Evolutionary conservation across 768 basidiomycete genomes (phyloP), one percentile per base, ranked within the genome.

Genomic region (Multifurca ochricompacta): DNA sequence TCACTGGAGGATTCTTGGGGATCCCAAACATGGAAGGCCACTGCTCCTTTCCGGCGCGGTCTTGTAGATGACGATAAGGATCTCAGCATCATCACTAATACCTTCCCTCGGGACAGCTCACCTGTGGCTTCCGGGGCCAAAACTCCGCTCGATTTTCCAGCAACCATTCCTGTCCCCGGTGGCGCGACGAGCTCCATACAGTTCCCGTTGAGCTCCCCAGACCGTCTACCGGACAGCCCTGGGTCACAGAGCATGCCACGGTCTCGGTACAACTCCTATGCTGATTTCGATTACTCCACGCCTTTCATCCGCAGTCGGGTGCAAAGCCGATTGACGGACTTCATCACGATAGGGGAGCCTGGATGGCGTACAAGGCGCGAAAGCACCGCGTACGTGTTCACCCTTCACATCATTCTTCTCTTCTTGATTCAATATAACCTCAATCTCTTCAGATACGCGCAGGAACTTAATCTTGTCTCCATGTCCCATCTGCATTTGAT

Each of bases 401-500:
- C 13, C 16, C 32, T 27, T 6, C 30, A 16, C 8, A 35, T 30
- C 4, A 13, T 35, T 7, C 16, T 34, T 14, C 39, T 7, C 16
- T 34, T 31, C 19, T 23, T 6, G 9, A 46, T 11, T 30, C 9
- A n/a, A n/a, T n/a, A 23, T 31, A 27, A 19, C 3, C 37, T 31
- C 34, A 11, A 50, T 28, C 19, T 54, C 35, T 54, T 36, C 59
- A 92, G 91, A 53, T 88, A 87, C 67, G 82, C 89, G 14, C 81
- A 88, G 64, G 83, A 91, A 64, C 78, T 94, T 27, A 92, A 93
- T 64, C 70, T 83, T 9, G 82, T 84, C 11, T 94, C 93, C 10
- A 88, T 96, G 81, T 77, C 78, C 59, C 91, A 98, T 69, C 77
- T 97, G 46, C 87, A 90, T 37, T 77, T 83, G 54, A 93, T 98